Evolutionary conservation across 306 rosid species (phyloP), one percentile per base, ranked within the genome.

Genomic region (Gastrolobium bilobum): DNA sequence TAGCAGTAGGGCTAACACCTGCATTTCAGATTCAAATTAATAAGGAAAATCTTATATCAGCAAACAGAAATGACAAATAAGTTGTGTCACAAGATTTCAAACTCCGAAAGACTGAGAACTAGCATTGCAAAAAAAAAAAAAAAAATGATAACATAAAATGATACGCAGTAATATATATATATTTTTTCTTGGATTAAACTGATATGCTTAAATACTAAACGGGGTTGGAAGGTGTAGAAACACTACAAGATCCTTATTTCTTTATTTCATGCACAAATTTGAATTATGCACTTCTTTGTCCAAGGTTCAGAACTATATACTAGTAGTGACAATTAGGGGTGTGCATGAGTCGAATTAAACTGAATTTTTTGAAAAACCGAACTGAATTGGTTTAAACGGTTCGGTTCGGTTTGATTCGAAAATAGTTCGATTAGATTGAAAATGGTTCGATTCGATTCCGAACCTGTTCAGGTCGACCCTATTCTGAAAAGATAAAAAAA

Each of bases 1-100:
- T 92, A 48, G 94, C 93, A 61, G 75, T 43, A 66, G 97, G 87
- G 75, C 78, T 73, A 79, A 92, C 93, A 83, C 95, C 97, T 92
- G 86, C 65, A 70, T 38, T 79, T 46, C 64, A 81, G 26, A 59
- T 77, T 76, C 69, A 73, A 80, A 31, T 80, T 29, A 53, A 50
- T 38, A 57, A 48, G 75, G 73, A 76, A 79, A 68, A 50, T 60
- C 46, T 62, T 3, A 48, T 33, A 35, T 76, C 71, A 75, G 82
- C 29, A 64, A 80, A 62, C 67, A 70, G 76, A 60, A 44, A 67
- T 69, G 68, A 61, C 65, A 68, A 68, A 79, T 44, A 68, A 26
- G 30, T 54, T 35, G 38, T 15, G 35, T 68, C 10, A 26, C 77
- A 58, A 73, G 40, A 59, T 57, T 68, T 76, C 29, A 26, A 33